Evolutionary conservation across 441 rosid genomes (phyloP).

Genomic region (Metrosideros polymorpha): DNA sequence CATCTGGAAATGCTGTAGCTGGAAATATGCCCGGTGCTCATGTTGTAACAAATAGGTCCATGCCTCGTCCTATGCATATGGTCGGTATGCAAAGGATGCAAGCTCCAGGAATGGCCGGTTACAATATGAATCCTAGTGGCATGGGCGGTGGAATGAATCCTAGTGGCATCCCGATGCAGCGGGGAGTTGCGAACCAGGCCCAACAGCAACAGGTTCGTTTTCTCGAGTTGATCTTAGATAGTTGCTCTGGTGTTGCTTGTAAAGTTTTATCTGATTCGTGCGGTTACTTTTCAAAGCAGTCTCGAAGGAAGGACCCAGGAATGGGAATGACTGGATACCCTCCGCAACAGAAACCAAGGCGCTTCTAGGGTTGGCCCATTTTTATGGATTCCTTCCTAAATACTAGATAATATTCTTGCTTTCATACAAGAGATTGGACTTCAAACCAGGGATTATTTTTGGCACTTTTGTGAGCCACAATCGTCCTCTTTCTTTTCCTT

Average conservation of each 20-base stretch:
- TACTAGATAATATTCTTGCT: neutral
- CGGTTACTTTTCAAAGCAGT: constrained; percentile 18
- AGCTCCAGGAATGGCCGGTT: constrained; percentile 55
- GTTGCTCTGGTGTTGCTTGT: neutral
- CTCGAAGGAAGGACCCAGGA: constrained; percentile 86
- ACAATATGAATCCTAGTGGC: constrained; percentile 57
- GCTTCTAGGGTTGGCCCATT: constrained; percentile 27
- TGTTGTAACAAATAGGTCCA: constrained; percentile 49
- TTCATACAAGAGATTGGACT: neutral
- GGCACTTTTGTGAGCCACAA: neutral
- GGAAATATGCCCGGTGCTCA: constrained; percentile 57
- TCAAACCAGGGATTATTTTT: neutral
- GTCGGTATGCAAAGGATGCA: constrained; percentile 78
- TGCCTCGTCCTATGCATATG: constrained; percentile 59
- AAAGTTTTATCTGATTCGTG: neutral
- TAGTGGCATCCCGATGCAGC: constrained; percentile 59
- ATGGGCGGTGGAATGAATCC: constrained; percentile 74
- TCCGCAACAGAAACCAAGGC: constrained; percentile 82
- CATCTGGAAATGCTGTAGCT: constrained; percentile 47
- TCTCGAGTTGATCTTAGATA: neutral
- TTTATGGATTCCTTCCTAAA: neutral
- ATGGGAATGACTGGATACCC: constrained; percentile 79
- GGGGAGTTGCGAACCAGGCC: constrained; percentile 36
- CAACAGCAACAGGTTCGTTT: constrained; percentile 43
- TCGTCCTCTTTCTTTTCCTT: too few species aligned